Evolutionary conservation across 2,329 filamentous ascomycete genomes (phyloP).

Genomic region (Simplicillium aogashimaense): DNA sequence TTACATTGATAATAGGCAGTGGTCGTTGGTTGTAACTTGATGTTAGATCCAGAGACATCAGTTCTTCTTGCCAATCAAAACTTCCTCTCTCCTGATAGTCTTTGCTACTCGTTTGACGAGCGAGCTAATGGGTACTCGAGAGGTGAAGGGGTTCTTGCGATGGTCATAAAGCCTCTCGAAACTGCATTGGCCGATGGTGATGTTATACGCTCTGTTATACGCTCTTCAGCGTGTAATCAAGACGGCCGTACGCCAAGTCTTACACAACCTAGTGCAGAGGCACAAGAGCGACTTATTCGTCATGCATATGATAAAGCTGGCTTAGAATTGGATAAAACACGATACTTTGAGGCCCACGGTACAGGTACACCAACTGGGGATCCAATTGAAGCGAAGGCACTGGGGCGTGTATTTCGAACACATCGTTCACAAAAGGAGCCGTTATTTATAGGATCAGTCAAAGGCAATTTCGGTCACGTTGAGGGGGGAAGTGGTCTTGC

Average conservation of each 20-base stretch:
- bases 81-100: too few species aligned
- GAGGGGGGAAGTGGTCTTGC: constrained; percentile 23
- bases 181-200: too few species aligned
- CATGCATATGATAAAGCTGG: constrained; percentile 21
- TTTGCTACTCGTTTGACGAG: too few species aligned
- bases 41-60: too few species aligned
- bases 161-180: too few species aligned
- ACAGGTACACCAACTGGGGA: constrained; percentile 35
- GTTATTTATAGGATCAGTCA: constrained; percentile 20
- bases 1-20: too few species aligned
- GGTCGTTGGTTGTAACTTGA: too few species aligned
- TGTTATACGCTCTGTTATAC: constrained; percentile 24
- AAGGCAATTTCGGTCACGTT: constrained; percentile 27
- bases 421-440: constrained; percentile 3
- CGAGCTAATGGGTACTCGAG: too few species aligned
- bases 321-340: constrained; percentile 13
- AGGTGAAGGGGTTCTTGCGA: too few species aligned
- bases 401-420: constrained; percentile 19
- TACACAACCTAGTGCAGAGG: constrained; percentile 22
- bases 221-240: constrained; percentile 18
- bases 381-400: constrained; percentile 25
- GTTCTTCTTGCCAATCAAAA: too few species aligned
- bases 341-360: constrained; percentile 29
- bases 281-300: constrained; percentile 29
- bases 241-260: constrained; percentile 31